These are phyloP conservation scores for Xylariaceae sp. DNA, from an alignment of 2,329 filamentous ascomycete genomes.

Conservation along the genomic window DNA sequence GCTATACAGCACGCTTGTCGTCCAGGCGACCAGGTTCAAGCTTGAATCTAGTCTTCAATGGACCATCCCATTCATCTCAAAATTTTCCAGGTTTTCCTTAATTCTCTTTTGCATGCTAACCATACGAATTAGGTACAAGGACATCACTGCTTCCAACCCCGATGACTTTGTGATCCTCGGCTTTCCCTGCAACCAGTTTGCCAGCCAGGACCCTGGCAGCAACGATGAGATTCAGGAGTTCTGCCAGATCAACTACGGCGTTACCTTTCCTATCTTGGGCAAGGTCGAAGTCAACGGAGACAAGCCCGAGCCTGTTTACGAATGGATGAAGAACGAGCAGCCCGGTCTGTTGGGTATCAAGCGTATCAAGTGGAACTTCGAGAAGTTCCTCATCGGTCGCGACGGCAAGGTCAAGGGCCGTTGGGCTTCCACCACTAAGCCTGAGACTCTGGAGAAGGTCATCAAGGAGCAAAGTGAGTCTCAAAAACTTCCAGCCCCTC, in stretches of 20 bases:
- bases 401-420: constrained; percentile 81
- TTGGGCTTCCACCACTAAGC: constrained; percentile 86
- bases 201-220: constrained; percentile 77
- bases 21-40: neutral
- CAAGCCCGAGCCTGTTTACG: constrained; percentile 69
- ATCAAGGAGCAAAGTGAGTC: constrained; percentile 60
- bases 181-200: constrained; percentile 99
- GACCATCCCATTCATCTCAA: neutral
- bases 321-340: constrained; percentile 69
- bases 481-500: neutral
- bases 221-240: constrained; percentile 77
- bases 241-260: constrained; percentile 92
- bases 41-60: neutral
- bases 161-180: constrained; percentile 83
- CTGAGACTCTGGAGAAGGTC: constrained; percentile 67
- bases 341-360: constrained; percentile 83
- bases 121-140: constrained; percentile 51
- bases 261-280: constrained; percentile 82
- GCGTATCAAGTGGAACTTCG: constrained; percentile 98
- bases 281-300: constrained; percentile 95
- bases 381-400: constrained; percentile 87
- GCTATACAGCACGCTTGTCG: neutral
- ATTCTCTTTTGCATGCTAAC: constrained; percentile 2
- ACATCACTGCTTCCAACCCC: constrained; percentile 60
- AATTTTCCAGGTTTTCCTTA: neutral